Percentiles rank a stretch among this genome's conserved stretches.
phyloP scores from a whole-genome alignment of 345 rosid species.

The Capsella bursapastoris region DNA sequence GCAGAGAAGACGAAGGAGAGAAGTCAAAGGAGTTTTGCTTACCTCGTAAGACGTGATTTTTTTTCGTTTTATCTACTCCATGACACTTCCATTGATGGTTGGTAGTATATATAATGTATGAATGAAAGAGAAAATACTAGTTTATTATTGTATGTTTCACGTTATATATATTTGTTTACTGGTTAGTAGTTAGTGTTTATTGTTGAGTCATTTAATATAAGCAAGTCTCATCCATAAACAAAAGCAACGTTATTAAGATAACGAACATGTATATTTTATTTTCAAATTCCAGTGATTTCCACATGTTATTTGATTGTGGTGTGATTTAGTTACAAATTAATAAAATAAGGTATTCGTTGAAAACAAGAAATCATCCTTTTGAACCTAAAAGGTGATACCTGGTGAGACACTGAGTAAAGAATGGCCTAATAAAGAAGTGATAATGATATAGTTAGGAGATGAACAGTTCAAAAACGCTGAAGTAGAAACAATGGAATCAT shows the following conservation, averaged over 20 bases:
- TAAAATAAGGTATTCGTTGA: neutral
- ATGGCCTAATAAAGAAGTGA: neutral
- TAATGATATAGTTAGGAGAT: neutral
- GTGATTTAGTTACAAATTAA: neutral
- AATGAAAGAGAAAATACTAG: too few species aligned
- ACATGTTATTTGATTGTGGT: neutral
- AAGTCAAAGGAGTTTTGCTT: neutral
- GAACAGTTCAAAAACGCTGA: too few species aligned
- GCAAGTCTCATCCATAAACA: neutral
- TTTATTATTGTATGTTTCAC: neutral
- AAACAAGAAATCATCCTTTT: neutral
- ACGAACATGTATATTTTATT: neutral
- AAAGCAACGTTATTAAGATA: too few species aligned
- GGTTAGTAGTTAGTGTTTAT: neutral
- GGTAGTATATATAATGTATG: neutral
- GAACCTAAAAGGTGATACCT: neutral
- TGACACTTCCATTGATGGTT: conserved; percentile 1
- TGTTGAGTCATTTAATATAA: neutral
- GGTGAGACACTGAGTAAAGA: too few species aligned
- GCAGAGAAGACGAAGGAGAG: neutral
- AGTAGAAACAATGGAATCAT: neutral
- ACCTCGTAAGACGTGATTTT: neutral
- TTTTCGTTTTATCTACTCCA: neutral
- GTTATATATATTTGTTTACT: neutral
- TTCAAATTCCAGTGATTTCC: neutral